Conservation (phyloP, 805 yeast genomes). For the Metschnikowia peoriensis region DNA sequence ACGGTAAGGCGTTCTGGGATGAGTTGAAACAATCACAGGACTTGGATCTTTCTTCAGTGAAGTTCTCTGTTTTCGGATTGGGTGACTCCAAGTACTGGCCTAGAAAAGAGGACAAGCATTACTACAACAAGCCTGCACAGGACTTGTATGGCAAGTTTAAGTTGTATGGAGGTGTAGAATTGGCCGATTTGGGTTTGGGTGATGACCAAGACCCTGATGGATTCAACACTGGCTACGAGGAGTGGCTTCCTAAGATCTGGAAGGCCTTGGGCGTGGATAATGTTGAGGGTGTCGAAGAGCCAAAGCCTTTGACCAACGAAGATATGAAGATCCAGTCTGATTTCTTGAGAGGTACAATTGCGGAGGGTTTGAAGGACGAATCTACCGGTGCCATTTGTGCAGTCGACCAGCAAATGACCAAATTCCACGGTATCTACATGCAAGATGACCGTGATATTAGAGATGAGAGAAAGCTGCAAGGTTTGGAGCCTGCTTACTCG, state of each 20-base stretch:
- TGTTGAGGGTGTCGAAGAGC: constrained; percentile 81
- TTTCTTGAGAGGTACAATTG: constrained; percentile 90
- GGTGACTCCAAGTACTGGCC: constrained; percentile 95
- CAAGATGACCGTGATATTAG: constrained; percentile 97
- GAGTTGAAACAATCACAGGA: constrained; percentile 59
- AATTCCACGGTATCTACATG: constrained; percentile 97
- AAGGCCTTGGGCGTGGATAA: constrained; percentile 82
- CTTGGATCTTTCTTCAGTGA: constrained; percentile 58
- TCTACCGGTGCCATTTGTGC: constrained; percentile 91
- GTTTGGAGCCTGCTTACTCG: constrained; percentile 93
- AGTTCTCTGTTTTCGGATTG: constrained; percentile 66
- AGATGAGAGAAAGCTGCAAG: constrained; percentile 88
- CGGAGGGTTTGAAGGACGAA: constrained; percentile 74
- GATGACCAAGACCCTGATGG: constrained; percentile 99
- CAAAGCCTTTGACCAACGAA: constrained; percentile 89
- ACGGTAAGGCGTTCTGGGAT: constrained; percentile 79
- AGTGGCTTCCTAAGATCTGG: constrained; percentile 87
- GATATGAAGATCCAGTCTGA: constrained; percentile 89
- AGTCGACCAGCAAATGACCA: constrained; percentile 88
- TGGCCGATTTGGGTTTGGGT: constrained; percentile 81
- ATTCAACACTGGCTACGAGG: constrained; percentile 82
- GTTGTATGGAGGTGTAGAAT: constrained; percentile 69
- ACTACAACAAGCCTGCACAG: constrained; percentile 86
- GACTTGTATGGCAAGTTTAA: constrained; percentile 67
- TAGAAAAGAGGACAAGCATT: constrained; percentile 89